Evolutionary conservation across 202 grass and related monocot genomes (phyloP).

Genomic region (Alloteropsis angusta): DNA sequence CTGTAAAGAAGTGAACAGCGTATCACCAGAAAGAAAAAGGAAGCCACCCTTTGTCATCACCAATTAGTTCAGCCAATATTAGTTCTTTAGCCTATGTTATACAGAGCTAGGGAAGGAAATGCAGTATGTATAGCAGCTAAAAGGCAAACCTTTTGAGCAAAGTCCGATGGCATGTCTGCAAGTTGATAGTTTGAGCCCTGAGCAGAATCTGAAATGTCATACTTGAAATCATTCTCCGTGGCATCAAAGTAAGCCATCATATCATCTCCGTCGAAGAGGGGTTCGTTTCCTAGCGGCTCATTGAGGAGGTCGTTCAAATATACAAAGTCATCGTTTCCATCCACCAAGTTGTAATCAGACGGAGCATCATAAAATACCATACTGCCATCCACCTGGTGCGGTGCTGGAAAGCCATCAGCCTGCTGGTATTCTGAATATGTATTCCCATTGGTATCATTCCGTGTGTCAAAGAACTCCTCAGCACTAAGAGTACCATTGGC

Average conservation of each 20-base stretch:
- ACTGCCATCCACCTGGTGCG: conserved; percentile 21
- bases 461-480: conserved; percentile 54
- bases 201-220: conserved; percentile 27
- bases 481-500: conserved; percentile 34
- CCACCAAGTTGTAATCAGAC: conserved; percentile 29
- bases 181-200: conserved; percentile 15
- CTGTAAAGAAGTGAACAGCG: conserved; percentile 19
- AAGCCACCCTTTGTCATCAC: not conserved
- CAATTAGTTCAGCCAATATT: not conserved
- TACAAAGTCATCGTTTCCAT: conserved; percentile 27
- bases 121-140: not conserved
- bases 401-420: conserved; percentile 25
- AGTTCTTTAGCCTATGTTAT: conserved; percentile 14
- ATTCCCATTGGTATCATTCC: conserved; percentile 16
- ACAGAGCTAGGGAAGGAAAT: not conserved
- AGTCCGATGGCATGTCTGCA: conserved; percentile 11
- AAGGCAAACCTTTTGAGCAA: conserved; percentile 45
- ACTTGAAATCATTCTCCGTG: conserved; percentile 46
- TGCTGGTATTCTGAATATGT: conserved; percentile 26
- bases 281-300: conserved; percentile 15
- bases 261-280: conserved; percentile 41
- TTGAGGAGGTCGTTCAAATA: conserved; percentile 41
- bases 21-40: not conserved
- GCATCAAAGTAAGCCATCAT: conserved; percentile 62
- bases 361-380: conserved; percentile 47